Conservation (phyloP, 257 asterid species). For the Coffea eugenioides region DNA sequence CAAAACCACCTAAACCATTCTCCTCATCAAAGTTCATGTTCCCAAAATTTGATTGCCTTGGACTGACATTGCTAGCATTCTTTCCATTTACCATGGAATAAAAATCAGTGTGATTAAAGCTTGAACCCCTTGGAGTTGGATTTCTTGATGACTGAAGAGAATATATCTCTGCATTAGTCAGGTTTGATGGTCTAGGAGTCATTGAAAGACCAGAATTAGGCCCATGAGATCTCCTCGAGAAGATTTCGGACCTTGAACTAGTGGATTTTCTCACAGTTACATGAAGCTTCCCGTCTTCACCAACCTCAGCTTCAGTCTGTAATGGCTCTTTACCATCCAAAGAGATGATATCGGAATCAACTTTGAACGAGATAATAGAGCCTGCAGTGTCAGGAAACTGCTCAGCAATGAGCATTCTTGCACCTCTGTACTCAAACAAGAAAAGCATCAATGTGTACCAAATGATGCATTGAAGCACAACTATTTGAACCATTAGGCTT, state of each 20-base stretch:
- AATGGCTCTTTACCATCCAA: constrained; percentile 51
- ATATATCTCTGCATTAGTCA: constrained; percentile 51
- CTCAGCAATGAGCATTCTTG: constrained; percentile 48
- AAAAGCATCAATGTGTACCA: constrained; percentile 54
- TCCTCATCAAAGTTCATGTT: constrained; percentile 45
- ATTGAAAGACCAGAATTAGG: constrained; percentile 42
- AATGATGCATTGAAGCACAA: constrained; percentile 49
- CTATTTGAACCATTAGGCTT: constrained; percentile 49
- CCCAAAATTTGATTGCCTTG: constrained; percentile 44
- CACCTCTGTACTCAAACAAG: constrained; percentile 51
- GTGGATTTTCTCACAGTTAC: constrained; percentile 48
- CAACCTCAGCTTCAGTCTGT: constrained; percentile 47
- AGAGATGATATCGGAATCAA: constrained; percentile 48
- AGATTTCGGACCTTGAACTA: constrained; percentile 48
- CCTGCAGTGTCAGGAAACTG: constrained; percentile 51
- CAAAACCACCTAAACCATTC: constrained; percentile 37
- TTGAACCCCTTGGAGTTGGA: constrained; percentile 54
- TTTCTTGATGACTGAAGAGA: constrained; percentile 52
- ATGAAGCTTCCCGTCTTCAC: constrained; percentile 53
- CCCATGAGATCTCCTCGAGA: constrained; percentile 43
- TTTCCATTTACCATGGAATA: constrained; percentile 47
- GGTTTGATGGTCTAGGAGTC: constrained; percentile 49
- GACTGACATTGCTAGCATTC: constrained; percentile 35
- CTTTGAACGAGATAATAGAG: constrained; percentile 42
- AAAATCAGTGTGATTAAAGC: constrained; percentile 47